Conservation (phyloP, 306 rosid genomes). For the Vigna hirtella region DNA sequence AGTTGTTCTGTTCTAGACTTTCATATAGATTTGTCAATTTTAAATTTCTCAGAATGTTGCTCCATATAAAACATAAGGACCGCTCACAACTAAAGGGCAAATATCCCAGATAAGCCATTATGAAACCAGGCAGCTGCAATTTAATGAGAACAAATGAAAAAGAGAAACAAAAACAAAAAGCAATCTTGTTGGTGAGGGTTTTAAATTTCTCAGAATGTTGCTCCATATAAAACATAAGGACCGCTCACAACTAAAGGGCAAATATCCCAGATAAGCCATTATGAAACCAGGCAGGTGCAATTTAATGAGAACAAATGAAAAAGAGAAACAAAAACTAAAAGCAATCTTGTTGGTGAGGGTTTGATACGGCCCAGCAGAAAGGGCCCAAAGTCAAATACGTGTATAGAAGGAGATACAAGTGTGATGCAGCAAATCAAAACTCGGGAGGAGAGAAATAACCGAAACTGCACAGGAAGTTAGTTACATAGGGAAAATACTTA, state of each 20-base stretch:
- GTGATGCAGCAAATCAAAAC: no score
- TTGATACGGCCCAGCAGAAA: no score
- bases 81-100: not conserved
- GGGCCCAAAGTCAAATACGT: no score
- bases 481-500: no score
- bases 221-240: not conserved
- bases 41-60: conserved; percentile 2
- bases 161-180: not conserved
- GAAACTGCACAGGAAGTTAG: no score
- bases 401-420: no score
- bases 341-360: not conserved
- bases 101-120: not conserved
- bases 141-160: conserved; percentile 1
- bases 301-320: conserved; percentile 1
- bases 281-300: not conserved
- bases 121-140: not conserved
- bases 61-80: conserved; percentile 1
- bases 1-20: not conserved
- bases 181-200: not conserved
- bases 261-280: not conserved
- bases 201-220: not conserved
- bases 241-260: not conserved
- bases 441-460: no score
- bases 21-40: conserved; percentile 23
- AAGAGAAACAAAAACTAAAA: not conserved